Conservation (phyloP, 2,329 filamentous ascomycete species). For the Claviceps citrina region DNA sequence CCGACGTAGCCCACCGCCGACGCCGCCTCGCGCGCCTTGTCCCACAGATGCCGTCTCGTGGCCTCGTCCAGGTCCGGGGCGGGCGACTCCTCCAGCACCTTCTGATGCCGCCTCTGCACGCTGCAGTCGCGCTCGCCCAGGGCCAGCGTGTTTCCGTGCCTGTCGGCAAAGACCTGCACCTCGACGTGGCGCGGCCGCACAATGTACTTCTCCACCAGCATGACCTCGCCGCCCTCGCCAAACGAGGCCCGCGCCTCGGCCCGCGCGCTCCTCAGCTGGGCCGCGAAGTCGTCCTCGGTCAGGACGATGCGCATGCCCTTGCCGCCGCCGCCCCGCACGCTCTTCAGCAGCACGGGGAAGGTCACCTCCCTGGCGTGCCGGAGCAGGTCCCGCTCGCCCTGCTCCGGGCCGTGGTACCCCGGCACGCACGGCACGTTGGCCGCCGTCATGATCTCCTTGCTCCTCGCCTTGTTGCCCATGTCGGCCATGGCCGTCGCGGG, state of each 20-base stretch:
- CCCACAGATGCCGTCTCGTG: slow-evolving; percentile 47
- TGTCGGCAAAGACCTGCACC: slow-evolving; percentile 80
- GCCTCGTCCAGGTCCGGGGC: slow-evolving; percentile 50
- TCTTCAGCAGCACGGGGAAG: slow-evolving; percentile 64
- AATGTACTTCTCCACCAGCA: slow-evolving; percentile 76
- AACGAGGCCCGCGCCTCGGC: slow-evolving; percentile 67
- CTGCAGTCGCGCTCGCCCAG: slow-evolving; percentile 82
- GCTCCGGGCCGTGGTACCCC: slow-evolving; percentile 80
- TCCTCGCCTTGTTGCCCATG: slow-evolving; percentile 87
- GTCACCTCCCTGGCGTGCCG: slow-evolving; percentile 55
- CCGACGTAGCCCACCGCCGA: slow-evolving; percentile 76
- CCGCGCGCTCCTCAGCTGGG: slow-evolving; percentile 56
- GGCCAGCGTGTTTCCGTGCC: slow-evolving; percentile 61
- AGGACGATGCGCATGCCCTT: slow-evolving; percentile 72
- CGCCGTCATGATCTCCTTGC: slow-evolving; percentile 90
- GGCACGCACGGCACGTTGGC: slow-evolving; percentile 95
- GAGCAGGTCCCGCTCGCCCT: slow-evolving; percentile 47
- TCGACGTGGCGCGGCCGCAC: slow-evolving; percentile 70
- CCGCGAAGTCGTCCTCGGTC: slow-evolving; percentile 50
- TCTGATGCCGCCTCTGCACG: slow-evolving; percentile 74
- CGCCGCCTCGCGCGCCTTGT: slow-evolving; percentile 48
- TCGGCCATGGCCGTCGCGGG: slow-evolving; percentile 67
- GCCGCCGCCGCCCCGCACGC: slow-evolving; percentile 64
- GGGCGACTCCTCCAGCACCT: slow-evolving; percentile 80
- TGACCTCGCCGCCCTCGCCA: slow-evolving; percentile 62